phyloP scores from a whole-genome alignment of 768 basidiomycete genomes.

The Pleurotus cornucopiae region DNA sequence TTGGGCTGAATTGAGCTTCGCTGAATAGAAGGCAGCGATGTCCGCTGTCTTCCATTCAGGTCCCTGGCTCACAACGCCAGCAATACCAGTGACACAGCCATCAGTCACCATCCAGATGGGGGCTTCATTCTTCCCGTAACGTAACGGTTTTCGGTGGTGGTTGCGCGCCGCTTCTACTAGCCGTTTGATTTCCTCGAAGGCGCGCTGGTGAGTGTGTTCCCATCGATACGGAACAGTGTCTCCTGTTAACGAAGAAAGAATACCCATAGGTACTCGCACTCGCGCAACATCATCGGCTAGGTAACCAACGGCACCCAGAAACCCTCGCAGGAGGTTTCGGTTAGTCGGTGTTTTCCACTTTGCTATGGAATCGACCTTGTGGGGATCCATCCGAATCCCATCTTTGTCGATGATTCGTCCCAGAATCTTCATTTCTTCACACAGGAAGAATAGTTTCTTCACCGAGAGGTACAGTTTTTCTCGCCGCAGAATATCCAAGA shows the following conservation, averaged over 20 bases:
- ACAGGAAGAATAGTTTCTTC: conserved; percentile 19
- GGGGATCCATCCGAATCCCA: conserved; percentile 25
- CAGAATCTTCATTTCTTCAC: conserved; percentile 12
- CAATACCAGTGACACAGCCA: conserved; percentile 15
- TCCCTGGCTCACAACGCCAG: conserved; percentile 11
- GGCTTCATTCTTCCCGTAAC: conserved; percentile 8
- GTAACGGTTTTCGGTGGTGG: conserved; percentile 6
- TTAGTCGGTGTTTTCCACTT: conserved; percentile 12
- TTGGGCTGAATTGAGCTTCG: conserved; percentile 12
- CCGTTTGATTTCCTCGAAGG: conserved; percentile 23
- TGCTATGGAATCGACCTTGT: conserved; percentile 24
- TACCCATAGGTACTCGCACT: too few relatives aligned
- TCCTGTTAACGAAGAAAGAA: conserved; percentile 12
- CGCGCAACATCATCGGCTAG: too few relatives aligned
- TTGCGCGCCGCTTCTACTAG: conserved; percentile 5
- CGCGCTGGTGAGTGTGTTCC: conserved; percentile 10
- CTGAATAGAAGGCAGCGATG: conserved; percentile 22
- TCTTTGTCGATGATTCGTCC: conserved; percentile 18
- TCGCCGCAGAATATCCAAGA: conserved; percentile 21
- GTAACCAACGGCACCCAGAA: too few relatives aligned
- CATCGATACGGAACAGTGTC: conserved; percentile 11
- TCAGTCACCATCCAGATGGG: conserved; percentile 17
- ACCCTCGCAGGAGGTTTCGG: too few relatives aligned
- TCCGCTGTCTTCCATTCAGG: conserved; percentile 16
- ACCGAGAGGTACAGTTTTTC: conserved; percentile 23